These are phyloP conservation scores for Hypericum androsaemum DNA, from an alignment of 345 rosid genomes.

Conservation along the genomic window DNA sequence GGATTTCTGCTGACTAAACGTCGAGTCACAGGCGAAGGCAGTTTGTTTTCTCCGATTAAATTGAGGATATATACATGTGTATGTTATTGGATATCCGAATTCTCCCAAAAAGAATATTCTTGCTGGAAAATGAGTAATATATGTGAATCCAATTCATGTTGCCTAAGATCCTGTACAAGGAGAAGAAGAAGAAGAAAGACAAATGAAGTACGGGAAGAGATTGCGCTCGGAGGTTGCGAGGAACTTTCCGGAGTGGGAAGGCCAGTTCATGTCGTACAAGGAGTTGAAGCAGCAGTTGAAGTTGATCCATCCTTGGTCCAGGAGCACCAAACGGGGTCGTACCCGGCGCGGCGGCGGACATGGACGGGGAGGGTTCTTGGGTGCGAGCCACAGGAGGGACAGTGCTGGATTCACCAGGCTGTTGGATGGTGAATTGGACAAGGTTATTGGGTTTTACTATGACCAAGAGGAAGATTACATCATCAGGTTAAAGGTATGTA, in stretches of 20 bases:
- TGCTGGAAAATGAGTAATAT: too few relatives aligned
- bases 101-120: too few relatives aligned
- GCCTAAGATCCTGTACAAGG: too few relatives aligned
- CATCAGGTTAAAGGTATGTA: constrained; percentile 26
- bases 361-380: constrained; percentile 8
- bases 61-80: too few relatives aligned
- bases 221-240: constrained; percentile 27
- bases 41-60: too few relatives aligned
- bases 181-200: too few relatives aligned
- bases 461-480: constrained; percentile 40
- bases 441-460: constrained; percentile 27
- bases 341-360: constrained; percentile 13
- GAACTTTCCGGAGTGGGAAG: constrained; percentile 30
- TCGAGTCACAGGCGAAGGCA: too few relatives aligned
- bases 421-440: constrained; percentile 26
- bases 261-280: constrained; percentile 28
- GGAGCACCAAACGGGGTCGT: background rate
- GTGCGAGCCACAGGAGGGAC: constrained; percentile 3
- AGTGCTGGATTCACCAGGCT: constrained; percentile 19
- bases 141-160: too few relatives aligned
- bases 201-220: constrained; percentile 32
- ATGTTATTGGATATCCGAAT: too few relatives aligned
- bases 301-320: constrained; percentile 7
- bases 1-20: too few relatives aligned
- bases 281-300: constrained; percentile 34